These are phyloP conservation scores for Micractinium conductrix DNA, from an alignment of 139 green algal species.

Conservation along the genomic window DNA sequence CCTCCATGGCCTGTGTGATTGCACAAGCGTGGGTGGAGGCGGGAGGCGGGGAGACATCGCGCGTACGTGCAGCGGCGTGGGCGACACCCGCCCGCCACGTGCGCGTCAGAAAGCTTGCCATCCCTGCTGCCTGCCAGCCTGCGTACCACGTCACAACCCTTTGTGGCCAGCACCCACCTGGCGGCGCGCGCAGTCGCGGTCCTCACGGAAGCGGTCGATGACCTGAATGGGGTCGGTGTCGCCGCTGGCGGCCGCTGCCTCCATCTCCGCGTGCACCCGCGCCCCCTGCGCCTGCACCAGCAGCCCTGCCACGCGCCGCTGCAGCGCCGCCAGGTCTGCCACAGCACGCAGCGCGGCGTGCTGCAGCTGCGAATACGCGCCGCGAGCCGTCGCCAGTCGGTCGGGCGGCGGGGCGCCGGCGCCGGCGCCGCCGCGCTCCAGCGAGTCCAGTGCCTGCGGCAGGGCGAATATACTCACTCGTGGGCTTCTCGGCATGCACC, in stretches of 20 bases:
- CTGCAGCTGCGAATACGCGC: background rate
- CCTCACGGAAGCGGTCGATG: slow-evolving; percentile 19
- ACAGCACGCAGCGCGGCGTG: background rate
- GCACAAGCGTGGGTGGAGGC: no score
- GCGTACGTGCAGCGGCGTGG: no score
- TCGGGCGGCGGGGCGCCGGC: background rate
- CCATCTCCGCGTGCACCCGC: background rate
- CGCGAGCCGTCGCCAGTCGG: background rate
- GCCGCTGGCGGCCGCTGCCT: background rate
- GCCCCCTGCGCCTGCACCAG: background rate
- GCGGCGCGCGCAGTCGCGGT: background rate
- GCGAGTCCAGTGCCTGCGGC: slow-evolving; percentile 7
- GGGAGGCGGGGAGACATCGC: no score
- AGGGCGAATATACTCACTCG: no score
- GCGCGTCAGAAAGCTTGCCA: no score
- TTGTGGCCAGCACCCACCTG: background rate
- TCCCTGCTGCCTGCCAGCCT: no score
- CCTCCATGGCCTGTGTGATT: background rate
- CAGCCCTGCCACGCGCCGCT: slow-evolving; percentile 17
- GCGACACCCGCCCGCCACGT: no score
- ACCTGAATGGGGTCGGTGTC: slow-evolving; percentile 10
- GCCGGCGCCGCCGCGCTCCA: background rate
- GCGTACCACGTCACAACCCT: no score
- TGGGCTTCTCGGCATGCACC: no score
- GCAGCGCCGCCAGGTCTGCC: background rate